A percentile compares a stretch with the other conserved stretches of the same genome.
Conservation (phyloP, 208 protist genomes). For the Phytomonas serpens region DNA sequence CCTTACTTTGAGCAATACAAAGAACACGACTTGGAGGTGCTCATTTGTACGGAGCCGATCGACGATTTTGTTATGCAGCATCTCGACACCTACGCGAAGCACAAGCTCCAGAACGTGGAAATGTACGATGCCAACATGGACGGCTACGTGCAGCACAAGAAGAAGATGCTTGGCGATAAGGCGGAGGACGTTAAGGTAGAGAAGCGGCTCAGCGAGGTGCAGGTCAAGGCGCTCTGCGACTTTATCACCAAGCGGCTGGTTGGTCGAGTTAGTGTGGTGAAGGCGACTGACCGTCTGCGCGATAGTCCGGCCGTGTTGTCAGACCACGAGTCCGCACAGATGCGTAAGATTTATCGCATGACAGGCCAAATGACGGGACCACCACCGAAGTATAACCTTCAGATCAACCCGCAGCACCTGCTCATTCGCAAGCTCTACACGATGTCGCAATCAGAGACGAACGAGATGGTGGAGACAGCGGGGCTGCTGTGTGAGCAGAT, state of each 20-base stretch:
- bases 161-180: slow-evolving; percentile 82
- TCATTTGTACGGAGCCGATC: slow-evolving; percentile 89
- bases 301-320: slow-evolving; percentile 85
- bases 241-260: slow-evolving; percentile 85
- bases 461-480: slow-evolving; percentile 76
- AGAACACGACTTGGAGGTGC: slow-evolving; percentile 92
- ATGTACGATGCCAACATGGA: slow-evolving; percentile 85
- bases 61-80: slow-evolving; percentile 96
- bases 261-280: slow-evolving; percentile 78
- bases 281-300: slow-evolving; percentile 76
- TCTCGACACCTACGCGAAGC: slow-evolving; percentile 89
- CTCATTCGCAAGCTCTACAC: slow-evolving; percentile 90
- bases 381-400: slow-evolving; percentile 89
- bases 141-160: slow-evolving; percentile 86
- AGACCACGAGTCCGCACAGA: slow-evolving; percentile 88
- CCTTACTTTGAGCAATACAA: slow-evolving; percentile 97
- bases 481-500: slow-evolving; percentile 86
- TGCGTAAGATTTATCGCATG: slow-evolving; percentile 90
- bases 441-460: slow-evolving; percentile 59
- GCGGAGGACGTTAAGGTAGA: slow-evolving; percentile 62
- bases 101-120: slow-evolving; percentile 92
- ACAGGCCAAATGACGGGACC: slow-evolving; percentile 72
- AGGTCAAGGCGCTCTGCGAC: slow-evolving; percentile 79
- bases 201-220: slow-evolving; percentile 81
- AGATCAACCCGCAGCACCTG: slow-evolving; percentile 89